phyloP scores from a whole-genome alignment of 179 eudicot species.

The Spinacia oleracea region DNA sequence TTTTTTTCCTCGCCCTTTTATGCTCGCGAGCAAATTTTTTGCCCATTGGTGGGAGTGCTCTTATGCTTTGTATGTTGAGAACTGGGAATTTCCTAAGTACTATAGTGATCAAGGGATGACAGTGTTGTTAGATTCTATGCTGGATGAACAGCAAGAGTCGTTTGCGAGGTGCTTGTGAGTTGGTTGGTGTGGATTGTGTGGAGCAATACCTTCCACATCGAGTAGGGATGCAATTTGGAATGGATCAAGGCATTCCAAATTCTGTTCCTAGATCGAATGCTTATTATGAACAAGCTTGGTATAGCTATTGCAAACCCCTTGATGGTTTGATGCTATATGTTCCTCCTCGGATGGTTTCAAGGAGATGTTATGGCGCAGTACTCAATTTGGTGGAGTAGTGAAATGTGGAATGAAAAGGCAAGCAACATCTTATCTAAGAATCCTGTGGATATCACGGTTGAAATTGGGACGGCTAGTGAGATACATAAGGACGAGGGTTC shows the following conservation, averaged over 20 bases:
- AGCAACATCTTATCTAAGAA: too few species aligned
- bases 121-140: conserved; percentile 12
- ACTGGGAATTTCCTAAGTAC: conserved; percentile 17
- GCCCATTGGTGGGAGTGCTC: too few species aligned
- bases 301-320: conserved; percentile 18
- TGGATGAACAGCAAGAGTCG: conserved; percentile 16
- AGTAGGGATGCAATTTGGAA: conserved; percentile 54
- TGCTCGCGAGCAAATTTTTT: too few species aligned
- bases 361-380: conserved; percentile 33
- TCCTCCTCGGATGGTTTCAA: conserved; percentile 28
- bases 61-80: conserved; percentile 23
- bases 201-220: conserved; percentile 49
- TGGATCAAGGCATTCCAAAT: conserved; percentile 47
- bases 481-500: too few species aligned
- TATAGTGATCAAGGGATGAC: conserved; percentile 30
- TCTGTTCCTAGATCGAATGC: not conserved
- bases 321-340: conserved; percentile 22
- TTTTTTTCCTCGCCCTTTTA: too few species aligned
- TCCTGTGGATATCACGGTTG: not conserved
- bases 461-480: too few species aligned
- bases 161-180: conserved; percentile 36
- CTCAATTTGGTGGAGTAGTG: conserved; percentile 22
- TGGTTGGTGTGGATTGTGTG: conserved; percentile 36
- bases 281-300: conserved; percentile 1
- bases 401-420: not conserved